These are phyloP conservation scores for Grosmannia penicillata DNA, from an alignment of 2,329 filamentous ascomycete genomes.

Conservation along the genomic window DNA sequence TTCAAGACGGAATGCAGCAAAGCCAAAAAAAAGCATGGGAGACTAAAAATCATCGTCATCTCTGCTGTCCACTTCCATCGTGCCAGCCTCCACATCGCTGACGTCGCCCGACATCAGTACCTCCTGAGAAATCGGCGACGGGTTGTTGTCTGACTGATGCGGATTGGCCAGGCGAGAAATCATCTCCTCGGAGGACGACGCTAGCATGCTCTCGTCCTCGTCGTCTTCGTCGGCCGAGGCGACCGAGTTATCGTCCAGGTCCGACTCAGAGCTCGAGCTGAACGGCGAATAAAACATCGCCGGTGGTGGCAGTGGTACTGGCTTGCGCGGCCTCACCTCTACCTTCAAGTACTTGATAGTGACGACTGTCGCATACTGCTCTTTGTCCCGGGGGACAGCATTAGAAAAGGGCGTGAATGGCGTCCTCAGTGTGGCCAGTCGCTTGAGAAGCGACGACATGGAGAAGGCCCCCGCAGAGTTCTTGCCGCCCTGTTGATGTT, in stretches of 20 bases:
- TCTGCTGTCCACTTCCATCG: neutral
- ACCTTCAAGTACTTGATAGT: conserved; percentile 31
- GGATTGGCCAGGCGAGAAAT: conserved; percentile 20
- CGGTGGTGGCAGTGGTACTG: conserved; percentile 35
- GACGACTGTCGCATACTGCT: conserved; percentile 10
- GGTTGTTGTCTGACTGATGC: conserved; percentile 22
- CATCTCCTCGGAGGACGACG: conserved; percentile 16
- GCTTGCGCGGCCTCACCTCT: conserved; percentile 26
- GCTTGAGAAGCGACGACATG: conserved; percentile 25
- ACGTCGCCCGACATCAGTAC: conserved; percentile 25
- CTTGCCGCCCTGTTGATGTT: neutral
- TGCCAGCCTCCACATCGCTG: conserved; percentile 10
- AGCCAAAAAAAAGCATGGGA: neutral
- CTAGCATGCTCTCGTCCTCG: conserved; percentile 16
- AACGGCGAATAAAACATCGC: conserved; percentile 35
- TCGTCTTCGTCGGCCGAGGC: conserved; percentile 20
- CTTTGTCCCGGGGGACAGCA: conserved; percentile 1
- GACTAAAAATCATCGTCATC: neutral
- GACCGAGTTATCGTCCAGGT: conserved; percentile 11
- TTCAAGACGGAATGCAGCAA: too few relatives aligned
- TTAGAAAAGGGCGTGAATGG: conserved; percentile 5
- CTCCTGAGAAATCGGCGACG: conserved; percentile 24
- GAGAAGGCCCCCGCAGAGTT: conserved; percentile 6
- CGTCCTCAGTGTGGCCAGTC: conserved; percentile 19
- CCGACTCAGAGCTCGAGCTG: conserved; percentile 22